Evolutionary conservation across 805 yeast species (phyloP).

Genomic region (Kodamaea hsintzibuensis): DNA sequence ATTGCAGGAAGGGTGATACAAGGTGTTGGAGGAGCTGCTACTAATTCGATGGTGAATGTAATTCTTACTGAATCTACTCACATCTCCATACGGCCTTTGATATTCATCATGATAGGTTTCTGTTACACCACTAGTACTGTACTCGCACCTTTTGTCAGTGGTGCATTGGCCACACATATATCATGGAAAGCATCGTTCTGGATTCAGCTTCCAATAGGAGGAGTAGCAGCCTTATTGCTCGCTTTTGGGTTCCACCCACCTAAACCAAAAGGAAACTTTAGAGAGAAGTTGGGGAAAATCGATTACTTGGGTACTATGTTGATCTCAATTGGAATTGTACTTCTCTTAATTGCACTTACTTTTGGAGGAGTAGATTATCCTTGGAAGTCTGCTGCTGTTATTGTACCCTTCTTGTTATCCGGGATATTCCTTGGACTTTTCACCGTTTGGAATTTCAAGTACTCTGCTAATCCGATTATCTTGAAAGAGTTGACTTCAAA

Average conservation of each 20-base stretch:
- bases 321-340: slow-evolving; percentile 43
- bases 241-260: slow-evolving; percentile 49
- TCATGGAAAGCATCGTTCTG: slow-evolving; percentile 82
- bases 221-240: slow-evolving; percentile 43
- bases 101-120: slow-evolving; percentile 39
- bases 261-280: slow-evolving; percentile 37
- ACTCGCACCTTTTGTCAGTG: slow-evolving; percentile 66
- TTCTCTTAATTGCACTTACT: slow-evolving; percentile 50
- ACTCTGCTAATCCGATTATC: slow-evolving; percentile 47
- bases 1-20: slow-evolving; percentile 72
- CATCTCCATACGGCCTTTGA: slow-evolving; percentile 35
- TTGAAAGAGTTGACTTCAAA: slow-evolving; percentile 41
- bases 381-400: slow-evolving; percentile 58
- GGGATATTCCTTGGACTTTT: slow-evolving; percentile 36
- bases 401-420: slow-evolving; percentile 50
- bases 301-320: slow-evolving; percentile 53
- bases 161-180: slow-evolving; percentile 57
- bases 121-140: slow-evolving; percentile 53
- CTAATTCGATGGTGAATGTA: slow-evolving; percentile 56
- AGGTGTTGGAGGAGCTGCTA: slow-evolving; percentile 74
- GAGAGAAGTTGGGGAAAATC: slow-evolving; percentile 39
- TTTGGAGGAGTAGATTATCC: slow-evolving; percentile 53
- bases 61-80: slow-evolving; percentile 60
- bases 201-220: slow-evolving; percentile 61
- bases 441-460: slow-evolving; percentile 39